phyloP scores from a whole-genome alignment of 176 grass and related monocot species.

The Neostapfia colusana region DNA sequence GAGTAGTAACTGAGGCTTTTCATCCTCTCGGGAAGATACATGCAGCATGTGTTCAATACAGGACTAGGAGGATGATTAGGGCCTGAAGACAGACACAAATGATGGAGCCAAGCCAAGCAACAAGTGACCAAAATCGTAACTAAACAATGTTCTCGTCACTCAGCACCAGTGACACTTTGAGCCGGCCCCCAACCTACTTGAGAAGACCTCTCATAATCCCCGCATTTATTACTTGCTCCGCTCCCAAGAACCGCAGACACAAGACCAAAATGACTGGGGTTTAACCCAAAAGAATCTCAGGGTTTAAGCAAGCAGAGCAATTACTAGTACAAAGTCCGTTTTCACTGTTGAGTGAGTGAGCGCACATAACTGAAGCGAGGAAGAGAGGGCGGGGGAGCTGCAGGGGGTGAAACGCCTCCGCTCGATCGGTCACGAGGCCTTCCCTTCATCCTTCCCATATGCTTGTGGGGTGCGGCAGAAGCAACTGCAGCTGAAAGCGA shows the following conservation, averaged over 20 bases:
- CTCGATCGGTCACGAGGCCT: background rate
- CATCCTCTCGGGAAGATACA: background rate
- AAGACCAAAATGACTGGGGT: slow-evolving; percentile 32
- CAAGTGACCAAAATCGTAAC: slow-evolving; percentile 25
- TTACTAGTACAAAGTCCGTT: background rate
- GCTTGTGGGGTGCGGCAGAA: slow-evolving; percentile 54
- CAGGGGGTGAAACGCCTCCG: background rate
- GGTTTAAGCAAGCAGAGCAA: slow-evolving; percentile 25
- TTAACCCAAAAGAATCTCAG: slow-evolving; percentile 27
- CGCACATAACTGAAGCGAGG: background rate
- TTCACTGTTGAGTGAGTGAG: background rate
- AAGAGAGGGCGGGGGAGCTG: background rate
- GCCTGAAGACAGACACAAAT: background rate
- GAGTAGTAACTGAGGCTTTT: background rate
- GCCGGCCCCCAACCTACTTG: slow-evolving; percentile 32
- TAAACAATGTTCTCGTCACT: slow-evolving; percentile 35
- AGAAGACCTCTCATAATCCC: slow-evolving; percentile 29
- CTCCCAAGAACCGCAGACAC: slow-evolving; percentile 37
- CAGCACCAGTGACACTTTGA: slow-evolving; percentile 26
- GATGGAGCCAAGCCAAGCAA: slow-evolving; percentile 1
- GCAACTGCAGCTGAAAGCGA: slow-evolving; percentile 47
- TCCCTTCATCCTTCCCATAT: slow-evolving; percentile 27
- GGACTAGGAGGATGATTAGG: background rate
- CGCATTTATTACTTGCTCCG: slow-evolving; percentile 28
- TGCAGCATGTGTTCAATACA: background rate